Evolutionary conservation across 805 yeast genomes (phyloP).

Genomic region (Myxozyma udenii): DNA sequence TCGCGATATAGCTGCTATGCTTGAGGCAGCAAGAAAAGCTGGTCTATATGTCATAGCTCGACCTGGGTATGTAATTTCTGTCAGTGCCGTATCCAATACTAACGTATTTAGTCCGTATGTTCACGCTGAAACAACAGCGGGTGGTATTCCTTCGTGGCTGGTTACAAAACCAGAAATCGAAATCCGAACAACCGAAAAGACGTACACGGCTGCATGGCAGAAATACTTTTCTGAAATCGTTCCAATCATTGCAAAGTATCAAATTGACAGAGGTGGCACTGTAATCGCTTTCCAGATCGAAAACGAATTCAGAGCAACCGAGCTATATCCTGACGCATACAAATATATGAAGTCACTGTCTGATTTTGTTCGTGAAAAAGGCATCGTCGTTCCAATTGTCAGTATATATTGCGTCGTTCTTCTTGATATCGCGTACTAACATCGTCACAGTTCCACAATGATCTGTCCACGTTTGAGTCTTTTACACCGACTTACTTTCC

Average conservation of each 20-base stretch:
- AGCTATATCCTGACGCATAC: constrained; percentile 6
- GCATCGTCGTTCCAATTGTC: constrained; percentile 18
- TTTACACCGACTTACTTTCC: constrained; percentile 10
- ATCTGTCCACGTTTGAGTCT: constrained; percentile 6
- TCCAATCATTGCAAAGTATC: constrained; percentile 19
- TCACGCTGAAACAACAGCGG: constrained; percentile 19
- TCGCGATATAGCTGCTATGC: constrained; percentile 15
- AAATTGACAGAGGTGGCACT: constrained; percentile 13
- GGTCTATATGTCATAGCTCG: constrained; percentile 23
- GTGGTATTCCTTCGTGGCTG: constrained; percentile 22
- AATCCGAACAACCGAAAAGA: constrained; percentile 7
- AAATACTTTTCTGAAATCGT: constrained; percentile 6
- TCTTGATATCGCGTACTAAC: background rate
- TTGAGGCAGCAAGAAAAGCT: constrained; percentile 17
- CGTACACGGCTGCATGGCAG: constrained; percentile 15
- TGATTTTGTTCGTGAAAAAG: constrained; percentile 1
- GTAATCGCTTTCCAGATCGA: constrained; percentile 22
- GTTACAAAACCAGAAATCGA: constrained; percentile 8
- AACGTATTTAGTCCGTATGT: constrained; percentile 10
- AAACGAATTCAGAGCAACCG: constrained; percentile 6
- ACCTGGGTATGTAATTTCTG: constrained; percentile 11
- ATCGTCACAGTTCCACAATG: constrained; percentile 19
- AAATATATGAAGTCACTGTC: constrained; percentile 10
- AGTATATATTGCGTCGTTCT: background rate
- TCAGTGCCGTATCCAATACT: background rate